Evolutionary conservation across 2,329 filamentous ascomycete genomes (phyloP).

Genomic region (Eutypa lata): DNA sequence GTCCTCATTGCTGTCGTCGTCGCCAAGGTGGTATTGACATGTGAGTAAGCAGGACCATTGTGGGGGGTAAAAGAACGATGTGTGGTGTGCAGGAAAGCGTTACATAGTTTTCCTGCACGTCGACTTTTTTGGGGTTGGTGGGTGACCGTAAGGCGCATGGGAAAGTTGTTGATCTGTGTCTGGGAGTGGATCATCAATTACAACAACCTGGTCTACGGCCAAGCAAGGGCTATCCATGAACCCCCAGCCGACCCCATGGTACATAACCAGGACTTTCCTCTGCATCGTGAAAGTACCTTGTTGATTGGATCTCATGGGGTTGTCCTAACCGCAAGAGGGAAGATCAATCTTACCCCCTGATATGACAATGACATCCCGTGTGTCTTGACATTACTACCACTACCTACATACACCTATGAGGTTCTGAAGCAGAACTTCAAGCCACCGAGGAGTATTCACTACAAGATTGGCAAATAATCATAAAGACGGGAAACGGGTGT

Average conservation of each 20-base stretch:
- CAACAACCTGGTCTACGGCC: not conserved
- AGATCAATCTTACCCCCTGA: not conserved
- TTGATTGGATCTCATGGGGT: not conserved
- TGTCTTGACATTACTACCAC: too few species aligned
- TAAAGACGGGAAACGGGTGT: too few species aligned
- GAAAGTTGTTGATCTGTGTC: not conserved
- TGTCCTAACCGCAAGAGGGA: not conserved
- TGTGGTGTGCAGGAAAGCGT: not conserved
- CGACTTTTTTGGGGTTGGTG: not conserved
- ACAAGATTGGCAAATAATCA: too few species aligned
- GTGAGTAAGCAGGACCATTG: not conserved
- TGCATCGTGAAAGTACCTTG: not conserved
- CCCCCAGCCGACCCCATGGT: not conserved
- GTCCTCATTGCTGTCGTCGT: not conserved
- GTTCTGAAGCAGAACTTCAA: too few species aligned
- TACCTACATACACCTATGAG: too few species aligned
- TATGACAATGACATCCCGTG: not conserved
- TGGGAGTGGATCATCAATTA: not conserved
- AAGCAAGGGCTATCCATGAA: not conserved
- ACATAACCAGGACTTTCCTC: not conserved
- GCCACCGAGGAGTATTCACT: too few species aligned
- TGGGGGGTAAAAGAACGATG: not conserved
- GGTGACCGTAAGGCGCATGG: not conserved
- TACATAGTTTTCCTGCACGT: not conserved
- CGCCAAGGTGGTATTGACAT: not conserved